Base-by-base conservation (phyloP, 352 stramenopile species). In the Phytophthora pisi region DNA sequence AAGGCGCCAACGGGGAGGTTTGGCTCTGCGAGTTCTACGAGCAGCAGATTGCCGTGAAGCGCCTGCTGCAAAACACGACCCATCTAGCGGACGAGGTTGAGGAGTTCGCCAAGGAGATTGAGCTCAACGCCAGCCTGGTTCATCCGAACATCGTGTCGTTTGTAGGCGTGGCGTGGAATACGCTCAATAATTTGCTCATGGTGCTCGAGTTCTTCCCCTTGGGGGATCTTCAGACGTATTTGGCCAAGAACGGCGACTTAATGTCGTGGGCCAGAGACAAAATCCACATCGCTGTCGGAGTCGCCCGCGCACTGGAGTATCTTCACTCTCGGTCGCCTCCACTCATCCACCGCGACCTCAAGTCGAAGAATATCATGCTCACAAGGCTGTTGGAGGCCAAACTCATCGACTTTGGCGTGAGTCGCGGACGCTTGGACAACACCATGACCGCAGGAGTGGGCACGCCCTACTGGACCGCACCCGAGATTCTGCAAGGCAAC, bases 321-420 rank as follows among this genome's bases (percentile, higher is more conserved):
- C 47, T 72, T 18, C 74, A 74, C 60, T 47, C 16, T 6, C 70
- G 63, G 23, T 47, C 67, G 2, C 61, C 70, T 24, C 59, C 66
- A 7, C 51, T 82, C 26, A 75, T 74, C 34, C 61, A 79, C 61
- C 68, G 79, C 36, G 58, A 79, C 45, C 28, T 79, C 55, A 71
- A 85, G 56, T 77, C 75, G 4, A 76, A 82, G n/a, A 89, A 82
- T 31, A 78, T 88, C 36, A 74, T 96, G 20, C 66, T 97, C 26
- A 89, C 91, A n/a, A 78, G 54, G 4, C 42, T 76, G 10, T 71
- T 91, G 2, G 74, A 92, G 45, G 78, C 93, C 15, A 86, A 89
- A 43, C 64, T 89, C 2, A 81, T 80, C 28, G 75, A 87, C 47
- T 82, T 89, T 57, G 69, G 66, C 7, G 68, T 70, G 1, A 70